Conservation (phyloP, 208 protist species). For the Leishmania guyanensis region DNA sequence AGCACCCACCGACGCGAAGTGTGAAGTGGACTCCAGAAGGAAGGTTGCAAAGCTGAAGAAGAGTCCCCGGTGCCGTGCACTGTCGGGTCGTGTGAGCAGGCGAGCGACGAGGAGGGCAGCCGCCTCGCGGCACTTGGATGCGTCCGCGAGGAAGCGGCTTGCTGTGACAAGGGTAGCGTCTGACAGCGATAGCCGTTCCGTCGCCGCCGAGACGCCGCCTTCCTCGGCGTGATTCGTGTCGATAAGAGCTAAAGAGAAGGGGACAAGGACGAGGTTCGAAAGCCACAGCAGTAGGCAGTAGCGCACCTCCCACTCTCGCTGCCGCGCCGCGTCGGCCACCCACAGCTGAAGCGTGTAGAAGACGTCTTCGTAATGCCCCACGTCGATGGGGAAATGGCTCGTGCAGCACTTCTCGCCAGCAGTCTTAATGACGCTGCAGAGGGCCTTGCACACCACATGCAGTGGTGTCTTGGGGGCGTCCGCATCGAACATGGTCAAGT, state of each 20-base stretch:
- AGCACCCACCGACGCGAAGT: not conserved
- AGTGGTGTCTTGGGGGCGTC: slow-evolving; percentile 75
- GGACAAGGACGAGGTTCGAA: slow-evolving; percentile 95
- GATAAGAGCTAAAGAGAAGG: slow-evolving; percentile 94
- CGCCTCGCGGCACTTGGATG: slow-evolving; percentile 91
- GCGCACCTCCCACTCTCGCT: slow-evolving; percentile 93
- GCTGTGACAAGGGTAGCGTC: slow-evolving; percentile 74
- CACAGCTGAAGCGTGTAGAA: slow-evolving; percentile 82
- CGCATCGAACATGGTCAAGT: slow-evolving; percentile 79
- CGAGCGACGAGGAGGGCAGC: slow-evolving; percentile 89
- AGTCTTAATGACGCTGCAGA: slow-evolving; percentile 95
- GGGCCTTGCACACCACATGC: slow-evolving; percentile 73
- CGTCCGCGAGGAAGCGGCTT: slow-evolving; percentile 76
- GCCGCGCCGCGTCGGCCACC: slow-evolving; percentile 44
- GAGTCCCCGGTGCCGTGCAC: slow-evolving; percentile 50
- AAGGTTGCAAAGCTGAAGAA: slow-evolving; percentile 69
- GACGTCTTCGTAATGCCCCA: slow-evolving; percentile 84
- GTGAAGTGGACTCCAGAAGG: slow-evolving; percentile 28
- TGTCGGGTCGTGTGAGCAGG: slow-evolving; percentile 92
- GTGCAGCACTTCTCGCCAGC: slow-evolving; percentile 93
- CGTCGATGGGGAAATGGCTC: slow-evolving; percentile 94
- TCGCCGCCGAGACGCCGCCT: not conserved
- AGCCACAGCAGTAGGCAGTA: slow-evolving; percentile 98
- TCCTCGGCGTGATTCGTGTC: slow-evolving; percentile 55
- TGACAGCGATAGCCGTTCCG: slow-evolving; percentile 47